Conservation (phyloP, 2,329 filamentous ascomycete genomes). For the Cordyceps javanica region DNA sequence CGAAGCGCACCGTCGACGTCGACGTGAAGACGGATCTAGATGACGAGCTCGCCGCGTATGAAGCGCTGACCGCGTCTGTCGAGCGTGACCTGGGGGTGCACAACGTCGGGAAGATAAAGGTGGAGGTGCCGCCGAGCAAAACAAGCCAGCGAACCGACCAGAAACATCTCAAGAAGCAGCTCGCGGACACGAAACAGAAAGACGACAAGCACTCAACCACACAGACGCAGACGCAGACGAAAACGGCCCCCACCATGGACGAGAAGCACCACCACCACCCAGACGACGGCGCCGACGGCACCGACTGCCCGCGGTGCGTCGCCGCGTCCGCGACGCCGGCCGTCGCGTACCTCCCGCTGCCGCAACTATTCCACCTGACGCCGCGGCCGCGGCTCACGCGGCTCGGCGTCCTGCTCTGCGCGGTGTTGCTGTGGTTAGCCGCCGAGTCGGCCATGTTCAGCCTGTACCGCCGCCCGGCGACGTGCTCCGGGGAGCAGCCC, state of each 20-base stretch:
- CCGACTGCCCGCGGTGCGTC: constrained; percentile 11
- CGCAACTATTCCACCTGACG: constrained; percentile 38
- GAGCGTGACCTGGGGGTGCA: constrained; percentile 3
- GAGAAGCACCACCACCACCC: background rate
- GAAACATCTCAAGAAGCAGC: background rate
- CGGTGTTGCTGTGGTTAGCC: constrained; percentile 46
- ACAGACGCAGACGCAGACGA: background rate
- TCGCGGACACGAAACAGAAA: background rate
- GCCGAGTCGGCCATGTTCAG: constrained; percentile 49
- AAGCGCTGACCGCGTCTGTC: constrained; percentile 6
- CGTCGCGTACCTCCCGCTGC: constrained; percentile 37
- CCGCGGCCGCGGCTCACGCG: constrained; percentile 42
- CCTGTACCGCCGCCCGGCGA: constrained; percentile 47
- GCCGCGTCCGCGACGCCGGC: constrained; percentile 2
- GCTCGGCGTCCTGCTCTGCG: constrained; percentile 39
- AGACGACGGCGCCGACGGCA: background rate
- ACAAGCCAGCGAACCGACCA: background rate
- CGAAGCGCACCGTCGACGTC: background rate
- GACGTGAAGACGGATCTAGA: background rate
- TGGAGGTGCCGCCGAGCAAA: background rate
- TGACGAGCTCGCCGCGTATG: constrained; percentile 11
- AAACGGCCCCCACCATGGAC: background rate
- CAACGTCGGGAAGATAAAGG: background rate
- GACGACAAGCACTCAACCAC: background rate
- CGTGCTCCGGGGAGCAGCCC: constrained; percentile 38